Percentiles rank a stretch among this genome's conserved stretches.
Evolutionary conservation across 2,329 filamentous ascomycete species (phyloP).

Genomic region (Colletotrichum sp.): DNA sequence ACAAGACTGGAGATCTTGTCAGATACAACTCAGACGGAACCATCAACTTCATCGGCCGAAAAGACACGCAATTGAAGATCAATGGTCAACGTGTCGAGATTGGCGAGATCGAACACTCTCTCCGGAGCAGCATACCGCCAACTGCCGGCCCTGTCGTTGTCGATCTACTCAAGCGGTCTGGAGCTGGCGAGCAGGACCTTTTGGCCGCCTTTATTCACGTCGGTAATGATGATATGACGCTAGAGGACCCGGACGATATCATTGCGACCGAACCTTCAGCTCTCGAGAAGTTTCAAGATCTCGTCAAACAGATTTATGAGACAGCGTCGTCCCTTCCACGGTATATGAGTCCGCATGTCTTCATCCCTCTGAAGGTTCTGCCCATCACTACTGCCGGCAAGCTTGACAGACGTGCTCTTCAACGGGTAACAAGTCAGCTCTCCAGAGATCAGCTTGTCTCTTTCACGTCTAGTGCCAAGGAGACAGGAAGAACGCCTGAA

Average conservation of each 20-base stretch:
- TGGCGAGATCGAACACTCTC: slow-evolving; percentile 36
- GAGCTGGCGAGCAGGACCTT: neutral
- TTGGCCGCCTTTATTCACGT: neutral
- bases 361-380: neutral
- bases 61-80: slow-evolving; percentile 36
- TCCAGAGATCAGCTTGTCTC: neutral
- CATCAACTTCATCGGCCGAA: slow-evolving; percentile 28
- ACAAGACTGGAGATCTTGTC: slow-evolving; percentile 30
- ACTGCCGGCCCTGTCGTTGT: neutral
- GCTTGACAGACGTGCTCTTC: slow-evolving; percentile 16
- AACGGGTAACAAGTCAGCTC: neutral
- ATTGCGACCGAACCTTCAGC: neutral
- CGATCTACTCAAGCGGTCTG: neutral
- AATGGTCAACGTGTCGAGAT: slow-evolving; percentile 36
- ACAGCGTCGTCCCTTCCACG: neutral
- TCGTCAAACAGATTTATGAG: neutral
- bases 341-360: slow-evolving; percentile 23
- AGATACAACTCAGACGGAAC: slow-evolving; percentile 27
- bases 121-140: slow-evolving; percentile 28
- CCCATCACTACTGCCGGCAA: slow-evolving; percentile 21
- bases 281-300: neutral
- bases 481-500: neutral
- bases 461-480: neutral
- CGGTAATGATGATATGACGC: neutral
- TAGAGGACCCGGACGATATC: neutral